These are phyloP conservation scores for Poteriospumella lacustris DNA, from an alignment of 108 stramenopile species.

Conservation along the genomic window DNA sequence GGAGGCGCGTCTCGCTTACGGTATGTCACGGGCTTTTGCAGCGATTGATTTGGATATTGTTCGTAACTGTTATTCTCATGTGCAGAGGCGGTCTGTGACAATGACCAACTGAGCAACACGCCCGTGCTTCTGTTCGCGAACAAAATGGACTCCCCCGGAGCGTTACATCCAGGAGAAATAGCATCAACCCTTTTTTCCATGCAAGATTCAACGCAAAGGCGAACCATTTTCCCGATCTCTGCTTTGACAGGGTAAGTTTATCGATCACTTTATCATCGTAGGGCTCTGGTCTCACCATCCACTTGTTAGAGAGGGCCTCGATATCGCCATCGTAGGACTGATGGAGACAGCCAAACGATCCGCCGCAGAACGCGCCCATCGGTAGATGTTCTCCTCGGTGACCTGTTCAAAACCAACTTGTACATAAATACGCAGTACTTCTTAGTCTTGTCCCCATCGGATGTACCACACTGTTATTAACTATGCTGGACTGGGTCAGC, in stretches of 20 bases:
- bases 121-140: constrained; percentile 53
- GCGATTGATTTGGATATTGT: not conserved
- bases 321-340: too few relatives aligned
- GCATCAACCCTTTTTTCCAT: constrained; percentile 39
- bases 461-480: too few relatives aligned
- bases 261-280: not conserved
- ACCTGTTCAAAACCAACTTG: too few relatives aligned
- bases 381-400: too few relatives aligned
- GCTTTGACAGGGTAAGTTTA: constrained; percentile 28
- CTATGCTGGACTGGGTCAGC: too few relatives aligned
- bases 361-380: too few relatives aligned
- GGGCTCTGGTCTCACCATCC: too few relatives aligned
- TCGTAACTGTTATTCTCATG: constrained; percentile 22
- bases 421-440: too few relatives aligned
- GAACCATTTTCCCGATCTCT: not conserved
- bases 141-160: constrained; percentile 52
- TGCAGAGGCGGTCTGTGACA: constrained; percentile 35
- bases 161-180: constrained; percentile 45
- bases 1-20: constrained; percentile 50
- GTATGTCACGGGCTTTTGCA: constrained; percentile 1
- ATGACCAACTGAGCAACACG: constrained; percentile 47
- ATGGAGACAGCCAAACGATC: too few relatives aligned
- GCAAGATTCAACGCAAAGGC: constrained; percentile 1
- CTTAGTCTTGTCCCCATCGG: too few relatives aligned
- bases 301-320: too few relatives aligned